Percentiles rank a stretch among this genome's conserved stretches.
Conservation (phyloP, 1,284 basidiomycete genomes). For the Vanrija humicola region DNA sequence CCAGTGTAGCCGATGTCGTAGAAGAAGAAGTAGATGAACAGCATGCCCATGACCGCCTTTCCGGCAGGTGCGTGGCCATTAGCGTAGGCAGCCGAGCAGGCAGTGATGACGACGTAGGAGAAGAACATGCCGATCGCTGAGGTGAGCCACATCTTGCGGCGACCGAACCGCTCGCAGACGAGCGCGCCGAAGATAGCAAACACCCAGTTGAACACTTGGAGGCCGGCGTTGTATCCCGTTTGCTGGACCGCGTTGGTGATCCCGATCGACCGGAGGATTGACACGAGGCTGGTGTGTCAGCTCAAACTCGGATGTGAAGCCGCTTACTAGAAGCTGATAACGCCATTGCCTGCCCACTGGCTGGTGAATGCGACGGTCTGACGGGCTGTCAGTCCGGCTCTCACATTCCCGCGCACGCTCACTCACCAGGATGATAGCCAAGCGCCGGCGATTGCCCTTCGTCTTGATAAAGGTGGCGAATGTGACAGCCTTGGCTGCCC, state of each 20-base stretch:
- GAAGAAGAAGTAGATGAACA: constrained; percentile 10
- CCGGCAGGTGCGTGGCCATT: constrained; percentile 20
- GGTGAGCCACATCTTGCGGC: constrained; percentile 23
- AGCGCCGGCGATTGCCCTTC: constrained; percentile 48
- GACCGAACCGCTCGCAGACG: constrained; percentile 20
- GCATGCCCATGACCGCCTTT: constrained; percentile 13
- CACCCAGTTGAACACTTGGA: constrained; percentile 22
- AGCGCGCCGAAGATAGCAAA: constrained; percentile 14
- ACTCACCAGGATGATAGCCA: constrained; percentile 53
- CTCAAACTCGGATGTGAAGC: no score
- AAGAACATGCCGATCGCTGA: constrained; percentile 18
- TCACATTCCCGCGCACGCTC: constrained; percentile 48
- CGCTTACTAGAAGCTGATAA: constrained; percentile 4
- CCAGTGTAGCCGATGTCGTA: constrained; percentile 9
- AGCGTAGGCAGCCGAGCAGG: constrained; percentile 17
- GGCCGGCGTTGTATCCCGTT: constrained; percentile 24
- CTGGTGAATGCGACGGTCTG: constrained; percentile 3
- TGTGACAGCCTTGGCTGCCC: neutral
- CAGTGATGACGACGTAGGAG: constrained; percentile 17
- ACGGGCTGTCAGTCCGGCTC: neutral
- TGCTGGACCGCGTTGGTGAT: constrained; percentile 13
- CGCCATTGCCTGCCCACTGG: constrained; percentile 7
- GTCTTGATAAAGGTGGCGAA: constrained; percentile 24
- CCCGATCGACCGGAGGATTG: constrained; percentile 18
- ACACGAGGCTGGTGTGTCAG: neutral